Conservation (phyloP, 2,329 filamentous ascomycete species). For the Ophiocordyceps sinensis region DNA sequence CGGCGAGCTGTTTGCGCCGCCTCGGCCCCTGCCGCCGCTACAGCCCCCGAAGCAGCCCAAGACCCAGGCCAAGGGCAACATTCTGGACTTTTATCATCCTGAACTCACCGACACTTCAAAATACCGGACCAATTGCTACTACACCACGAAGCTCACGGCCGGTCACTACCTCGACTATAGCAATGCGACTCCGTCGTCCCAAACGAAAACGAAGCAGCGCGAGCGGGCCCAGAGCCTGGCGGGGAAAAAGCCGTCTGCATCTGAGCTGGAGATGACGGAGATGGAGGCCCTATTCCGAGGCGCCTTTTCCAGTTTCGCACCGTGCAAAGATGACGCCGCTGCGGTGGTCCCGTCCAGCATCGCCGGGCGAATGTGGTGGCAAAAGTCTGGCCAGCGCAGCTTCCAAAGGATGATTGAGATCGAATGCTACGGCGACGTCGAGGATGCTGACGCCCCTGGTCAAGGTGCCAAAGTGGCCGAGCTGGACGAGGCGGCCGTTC, state of each 20-base stretch:
- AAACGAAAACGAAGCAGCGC: slow-evolving; percentile 48
- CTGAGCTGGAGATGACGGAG: slow-evolving; percentile 46
- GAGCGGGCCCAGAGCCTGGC: slow-evolving; percentile 56
- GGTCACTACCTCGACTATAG: slow-evolving; percentile 60
- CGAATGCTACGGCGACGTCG: slow-evolving; percentile 27
- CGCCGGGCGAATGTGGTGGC: slow-evolving; percentile 64
- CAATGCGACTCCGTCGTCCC: slow-evolving; percentile 42
- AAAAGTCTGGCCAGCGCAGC: slow-evolving; percentile 49
- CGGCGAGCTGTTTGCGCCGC: slow-evolving; percentile 60
- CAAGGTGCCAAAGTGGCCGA: slow-evolving; percentile 19
- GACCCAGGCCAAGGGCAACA: slow-evolving; percentile 48
- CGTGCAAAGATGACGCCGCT: slow-evolving; percentile 56
- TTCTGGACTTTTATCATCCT: slow-evolving; percentile 38
- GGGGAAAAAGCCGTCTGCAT: slow-evolving; percentile 40
- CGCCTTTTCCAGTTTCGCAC: slow-evolving; percentile 69
- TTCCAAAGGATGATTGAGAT: slow-evolving; percentile 51
- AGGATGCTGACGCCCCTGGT: slow-evolving; percentile 20
- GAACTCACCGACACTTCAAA: slow-evolving; percentile 39
- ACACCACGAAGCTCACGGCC: slow-evolving; percentile 47
- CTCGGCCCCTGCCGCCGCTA: slow-evolving; percentile 47
- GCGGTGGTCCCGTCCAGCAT: slow-evolving; percentile 55
- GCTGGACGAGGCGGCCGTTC: slow-evolving; percentile 36
- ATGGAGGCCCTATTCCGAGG: slow-evolving; percentile 63
- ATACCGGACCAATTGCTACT: slow-evolving; percentile 45
- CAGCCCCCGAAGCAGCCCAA: slow-evolving; percentile 61